These are phyloP conservation scores for Polytolypa hystricis DNA, from an alignment of 2,329 filamentous ascomycete genomes.

Conservation along the genomic window DNA sequence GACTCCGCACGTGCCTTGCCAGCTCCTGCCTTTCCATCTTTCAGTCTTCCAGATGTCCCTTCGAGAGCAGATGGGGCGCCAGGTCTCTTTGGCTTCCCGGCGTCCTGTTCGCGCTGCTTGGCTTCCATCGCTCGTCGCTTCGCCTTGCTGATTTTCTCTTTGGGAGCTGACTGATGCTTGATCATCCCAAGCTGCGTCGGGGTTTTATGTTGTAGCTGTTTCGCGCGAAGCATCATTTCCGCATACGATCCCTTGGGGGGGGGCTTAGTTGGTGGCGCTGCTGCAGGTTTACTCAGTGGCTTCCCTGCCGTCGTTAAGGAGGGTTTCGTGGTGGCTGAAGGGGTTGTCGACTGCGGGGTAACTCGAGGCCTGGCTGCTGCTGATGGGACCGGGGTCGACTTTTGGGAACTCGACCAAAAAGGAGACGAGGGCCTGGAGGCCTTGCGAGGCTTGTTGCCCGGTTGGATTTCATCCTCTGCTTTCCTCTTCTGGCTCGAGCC, in stretches of 20 bases:
- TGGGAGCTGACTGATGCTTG: slow-evolving; percentile 44
- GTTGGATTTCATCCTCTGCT: slow-evolving; percentile 1
- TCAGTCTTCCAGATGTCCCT: slow-evolving; percentile 7
- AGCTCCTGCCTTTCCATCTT: slow-evolving; percentile 14
- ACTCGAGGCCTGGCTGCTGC: neutral
- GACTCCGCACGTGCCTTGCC: slow-evolving; percentile 18
- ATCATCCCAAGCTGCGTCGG: slow-evolving; percentile 40
- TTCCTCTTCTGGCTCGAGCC: slow-evolving; percentile 3
- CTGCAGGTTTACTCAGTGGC: slow-evolving; percentile 3
- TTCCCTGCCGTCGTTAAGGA: slow-evolving; percentile 12
- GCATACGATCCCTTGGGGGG: slow-evolving; percentile 49
- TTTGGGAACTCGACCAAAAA: slow-evolving; percentile 1
- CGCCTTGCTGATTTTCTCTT: slow-evolving; percentile 47
- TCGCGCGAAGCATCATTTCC: slow-evolving; percentile 48
- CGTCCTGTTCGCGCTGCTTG: slow-evolving; percentile 30
- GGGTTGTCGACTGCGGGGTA: neutral
- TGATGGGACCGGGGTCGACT: neutral
- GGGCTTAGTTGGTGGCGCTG: slow-evolving; percentile 26
- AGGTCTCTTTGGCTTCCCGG: slow-evolving; percentile 21
- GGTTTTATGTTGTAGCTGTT: slow-evolving; percentile 40
- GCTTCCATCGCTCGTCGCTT: slow-evolving; percentile 33
- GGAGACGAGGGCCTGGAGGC: slow-evolving; percentile 4
- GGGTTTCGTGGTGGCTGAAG: neutral
- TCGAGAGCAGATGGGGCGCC: slow-evolving; percentile 11
- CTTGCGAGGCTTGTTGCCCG: neutral